Evolutionary conservation across 1,139 yeast species (phyloP).

Genomic region (Saccharomycopsis crataegensis): DNA sequence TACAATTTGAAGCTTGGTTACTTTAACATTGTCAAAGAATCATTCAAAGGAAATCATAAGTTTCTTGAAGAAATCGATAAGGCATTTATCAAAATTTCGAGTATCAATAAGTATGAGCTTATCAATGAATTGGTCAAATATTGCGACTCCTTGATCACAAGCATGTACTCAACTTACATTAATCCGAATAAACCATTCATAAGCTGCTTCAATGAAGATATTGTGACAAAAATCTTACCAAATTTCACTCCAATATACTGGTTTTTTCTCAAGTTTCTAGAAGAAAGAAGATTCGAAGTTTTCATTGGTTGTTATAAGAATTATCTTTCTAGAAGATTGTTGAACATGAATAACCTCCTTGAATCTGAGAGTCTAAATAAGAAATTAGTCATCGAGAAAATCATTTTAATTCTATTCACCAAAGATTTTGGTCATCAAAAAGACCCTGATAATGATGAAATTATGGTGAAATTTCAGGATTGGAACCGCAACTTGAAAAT

Average conservation of each 20-base stretch:
- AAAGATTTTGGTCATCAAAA: neutral
- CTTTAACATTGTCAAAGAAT: neutral
- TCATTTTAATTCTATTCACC: conserved; percentile 5
- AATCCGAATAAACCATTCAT: neutral
- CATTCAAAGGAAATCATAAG: neutral
- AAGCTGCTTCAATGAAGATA: neutral
- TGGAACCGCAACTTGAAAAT: neutral
- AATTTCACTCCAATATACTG: conserved; percentile 4
- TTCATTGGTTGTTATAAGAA: conserved; percentile 9
- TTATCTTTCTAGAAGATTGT: conserved; percentile 11
- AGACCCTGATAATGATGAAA: neutral
- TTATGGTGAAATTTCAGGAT: neutral
- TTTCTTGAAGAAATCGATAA: neutral
- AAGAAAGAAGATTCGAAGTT: conserved; percentile 1
- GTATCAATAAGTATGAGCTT: conserved; percentile 8
- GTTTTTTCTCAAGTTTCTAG: conserved; percentile 6
- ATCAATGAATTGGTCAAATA: conserved; percentile 15
- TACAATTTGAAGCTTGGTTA: neutral
- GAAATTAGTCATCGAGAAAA: conserved; percentile 5
- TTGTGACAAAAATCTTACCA: neutral
- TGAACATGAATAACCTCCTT: conserved; percentile 1
- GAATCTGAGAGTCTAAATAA: neutral
- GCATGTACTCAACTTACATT: neutral
- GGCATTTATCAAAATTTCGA: conserved; percentile 3
- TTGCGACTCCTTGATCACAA: conserved; percentile 6